These are phyloP conservation scores for Sequoiadendron giganteum DNA, from an alignment of 75 land plant genomes.

Conservation along the genomic window DNA sequence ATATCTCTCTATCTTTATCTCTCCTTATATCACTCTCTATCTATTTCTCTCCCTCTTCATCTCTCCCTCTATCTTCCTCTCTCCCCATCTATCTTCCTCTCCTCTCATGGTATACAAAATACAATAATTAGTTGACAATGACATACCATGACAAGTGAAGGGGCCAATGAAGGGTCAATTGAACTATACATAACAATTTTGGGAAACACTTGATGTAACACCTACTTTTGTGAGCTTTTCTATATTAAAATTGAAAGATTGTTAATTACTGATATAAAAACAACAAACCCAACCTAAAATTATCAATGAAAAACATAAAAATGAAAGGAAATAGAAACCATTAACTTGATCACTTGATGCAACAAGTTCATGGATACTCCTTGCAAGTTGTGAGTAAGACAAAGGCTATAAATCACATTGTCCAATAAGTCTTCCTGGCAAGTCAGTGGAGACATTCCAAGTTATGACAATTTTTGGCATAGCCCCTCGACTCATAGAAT, in stretches of 20 bases:
- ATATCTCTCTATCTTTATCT: too few relatives aligned
- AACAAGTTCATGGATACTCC: constrained; percentile 89
- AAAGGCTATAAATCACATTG: constrained; percentile 52
- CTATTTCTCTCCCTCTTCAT: too few relatives aligned
- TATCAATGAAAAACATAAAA: background rate
- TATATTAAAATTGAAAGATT: constrained; percentile 20
- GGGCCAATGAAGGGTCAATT: constrained; percentile 97
- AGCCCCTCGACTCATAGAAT: background rate
- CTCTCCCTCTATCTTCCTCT: too few relatives aligned
- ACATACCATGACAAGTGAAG: constrained; percentile 95
- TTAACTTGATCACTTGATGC: constrained; percentile 89
- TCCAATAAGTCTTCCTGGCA: background rate
- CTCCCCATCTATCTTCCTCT: too few relatives aligned
- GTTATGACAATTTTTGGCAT: background rate
- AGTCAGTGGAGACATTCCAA: background rate
- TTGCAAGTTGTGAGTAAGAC: constrained; percentile 87
- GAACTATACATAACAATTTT: constrained; percentile 98
- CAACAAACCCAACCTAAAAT: background rate
- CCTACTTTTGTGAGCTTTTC: constrained; percentile 89
- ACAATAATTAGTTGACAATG: background rate
- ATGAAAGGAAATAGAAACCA: background rate
- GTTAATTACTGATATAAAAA: background rate
- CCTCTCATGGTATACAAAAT: background rate
- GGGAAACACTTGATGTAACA: constrained; percentile 90
- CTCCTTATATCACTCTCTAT: too few relatives aligned